Percentiles rank a stretch among this genome's conserved stretches.
phyloP scores from a whole-genome alignment of 1,284 basidiomycete genomes.

The Trametes polyzona region DNA sequence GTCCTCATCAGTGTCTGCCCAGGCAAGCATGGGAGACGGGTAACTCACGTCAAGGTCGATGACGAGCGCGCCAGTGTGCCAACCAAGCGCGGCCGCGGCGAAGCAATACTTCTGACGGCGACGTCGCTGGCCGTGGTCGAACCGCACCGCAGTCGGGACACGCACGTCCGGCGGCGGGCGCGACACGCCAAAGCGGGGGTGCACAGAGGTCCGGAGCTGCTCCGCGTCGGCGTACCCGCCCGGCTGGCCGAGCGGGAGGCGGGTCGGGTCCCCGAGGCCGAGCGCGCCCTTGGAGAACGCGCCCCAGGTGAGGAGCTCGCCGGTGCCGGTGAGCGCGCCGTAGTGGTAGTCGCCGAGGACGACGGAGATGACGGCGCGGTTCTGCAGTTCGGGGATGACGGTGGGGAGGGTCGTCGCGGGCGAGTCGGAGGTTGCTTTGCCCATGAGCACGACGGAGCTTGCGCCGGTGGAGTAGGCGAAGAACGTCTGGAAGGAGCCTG shows the following conservation, averaged over 20 bases:
- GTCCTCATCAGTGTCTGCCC: background rate
- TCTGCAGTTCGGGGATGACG: conserved; percentile 73
- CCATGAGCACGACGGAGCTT: conserved; percentile 70
- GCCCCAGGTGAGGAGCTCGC: conserved; percentile 87
- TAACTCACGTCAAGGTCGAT: conserved; percentile 70
- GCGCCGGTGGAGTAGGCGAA: conserved; percentile 78
- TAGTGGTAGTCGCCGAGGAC: conserved; percentile 90
- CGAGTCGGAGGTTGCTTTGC: conserved; percentile 47
- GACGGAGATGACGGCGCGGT: conserved; percentile 78
- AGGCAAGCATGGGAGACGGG: background rate
- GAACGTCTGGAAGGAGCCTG: conserved; percentile 83
- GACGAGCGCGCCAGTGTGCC: conserved; percentile 88
- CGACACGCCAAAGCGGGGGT: conserved; percentile 31
- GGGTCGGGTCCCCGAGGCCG: conserved; percentile 76
- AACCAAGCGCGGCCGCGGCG: conserved; percentile 77
- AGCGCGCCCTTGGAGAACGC: conserved; percentile 77
- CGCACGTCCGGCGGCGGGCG: conserved; percentile 49
- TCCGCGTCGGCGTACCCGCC: conserved; percentile 57
- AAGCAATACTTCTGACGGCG: conserved; percentile 73
- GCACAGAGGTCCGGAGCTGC: conserved; percentile 38
- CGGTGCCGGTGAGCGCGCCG: conserved; percentile 79
- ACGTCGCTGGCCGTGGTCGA: conserved; percentile 58
- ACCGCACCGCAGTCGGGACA: conserved; percentile 71
- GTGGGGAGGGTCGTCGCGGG: conserved; percentile 47
- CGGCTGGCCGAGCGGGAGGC: conserved; percentile 54